A percentile compares a stretch with the other conserved stretches of the same genome.
Evolutionary conservation across 495 filamentous ascomycete species (phyloP).

Genomic region (Lasiosphaeria miniovina): DNA sequence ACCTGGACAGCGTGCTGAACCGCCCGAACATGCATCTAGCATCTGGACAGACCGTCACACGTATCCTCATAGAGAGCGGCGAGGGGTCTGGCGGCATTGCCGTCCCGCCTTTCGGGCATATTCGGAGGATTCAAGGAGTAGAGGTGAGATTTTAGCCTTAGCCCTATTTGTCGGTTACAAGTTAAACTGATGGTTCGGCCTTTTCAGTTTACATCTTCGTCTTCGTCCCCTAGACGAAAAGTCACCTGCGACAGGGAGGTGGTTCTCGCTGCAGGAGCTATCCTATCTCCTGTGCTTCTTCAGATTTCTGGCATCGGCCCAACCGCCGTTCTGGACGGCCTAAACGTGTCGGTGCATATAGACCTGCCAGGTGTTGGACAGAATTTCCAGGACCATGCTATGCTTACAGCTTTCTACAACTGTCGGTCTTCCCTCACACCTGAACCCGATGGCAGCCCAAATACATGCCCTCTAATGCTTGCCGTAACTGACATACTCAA

Average conservation of each 20-base stretch:
- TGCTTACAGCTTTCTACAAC: conserved; percentile 46
- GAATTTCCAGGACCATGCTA: conserved; percentile 64
- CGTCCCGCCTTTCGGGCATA: conserved; percentile 36
- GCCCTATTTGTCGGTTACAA: conserved; percentile 11
- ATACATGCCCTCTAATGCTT: too few species aligned
- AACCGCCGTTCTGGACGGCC: conserved; percentile 39
- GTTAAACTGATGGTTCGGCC: conserved; percentile 12
- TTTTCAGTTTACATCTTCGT: conserved; percentile 17
- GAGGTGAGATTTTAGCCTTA: conserved; percentile 13
- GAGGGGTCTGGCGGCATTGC: conserved; percentile 10
- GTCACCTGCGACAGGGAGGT: conserved; percentile 48
- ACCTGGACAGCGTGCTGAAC: conserved; percentile 38
- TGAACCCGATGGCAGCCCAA: too few species aligned
- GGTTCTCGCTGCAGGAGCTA: conserved; percentile 58
- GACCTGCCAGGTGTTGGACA: conserved; percentile 60
- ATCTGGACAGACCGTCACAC: conserved; percentile 43
- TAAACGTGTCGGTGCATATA: conserved; percentile 48
- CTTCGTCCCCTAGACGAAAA: conserved; percentile 5
- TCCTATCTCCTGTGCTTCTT: conserved; percentile 60
- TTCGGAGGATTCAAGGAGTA: conserved; percentile 24
- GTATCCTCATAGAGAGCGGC: conserved; percentile 27
- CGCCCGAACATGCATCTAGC: conserved; percentile 48
- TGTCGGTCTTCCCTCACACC: conserved; percentile 23
- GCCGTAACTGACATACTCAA: conserved; percentile 10
- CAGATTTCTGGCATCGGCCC: conserved; percentile 63